Base-by-base conservation (phyloP, 257 asterid species). In the Gentiana macrophylla region DNA sequence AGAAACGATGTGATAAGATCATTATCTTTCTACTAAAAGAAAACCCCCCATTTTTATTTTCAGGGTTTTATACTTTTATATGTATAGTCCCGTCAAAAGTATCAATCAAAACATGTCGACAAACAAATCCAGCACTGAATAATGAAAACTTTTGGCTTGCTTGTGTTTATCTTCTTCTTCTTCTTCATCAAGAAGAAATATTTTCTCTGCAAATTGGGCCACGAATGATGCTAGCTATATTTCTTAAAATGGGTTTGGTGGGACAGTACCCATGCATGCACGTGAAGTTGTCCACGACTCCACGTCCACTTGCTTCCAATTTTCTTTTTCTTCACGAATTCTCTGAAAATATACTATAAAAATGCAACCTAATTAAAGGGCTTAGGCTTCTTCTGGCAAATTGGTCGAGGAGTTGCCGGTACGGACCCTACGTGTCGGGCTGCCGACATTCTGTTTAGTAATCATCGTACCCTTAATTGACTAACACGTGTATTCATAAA, bases 231-330 rank as follows among this genome's bases (percentile, higher is more conserved):
- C 24, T 24, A 24, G 24, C 24, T 24, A 24, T 24, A 24, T 24
- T 24, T 24, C 24, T 24, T 24, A 24, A 24, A 24, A 24, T 24
- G 24, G 24, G 24, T 24, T 24, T 24, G 24, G 24, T 24, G 35
- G 38, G 45, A 62, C 41, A 33, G 55, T 68, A 51, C 59, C 53
- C 69, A 44, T 34, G 63, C 71, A 44, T 37, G 65, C 94, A 84
- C 94, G 94, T 84, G 94, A 73, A 72, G 61, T 35, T 84, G 94
- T 80, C 86, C 71, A 71, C 51, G 37, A 61, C 68, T 80, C 86
- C 71, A 71, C 51, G 37, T 63, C 68, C 68, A 76, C 83, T 63
- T 78, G 83, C 75, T 43, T 41, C 54, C 57, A 15, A 45, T 52
- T 65, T 56, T 33, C 3, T 50, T 43, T 52, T 60, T 6, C 36